Conservation (phyloP, 257 asterid species). For the Knoxia roxburghii region DNA sequence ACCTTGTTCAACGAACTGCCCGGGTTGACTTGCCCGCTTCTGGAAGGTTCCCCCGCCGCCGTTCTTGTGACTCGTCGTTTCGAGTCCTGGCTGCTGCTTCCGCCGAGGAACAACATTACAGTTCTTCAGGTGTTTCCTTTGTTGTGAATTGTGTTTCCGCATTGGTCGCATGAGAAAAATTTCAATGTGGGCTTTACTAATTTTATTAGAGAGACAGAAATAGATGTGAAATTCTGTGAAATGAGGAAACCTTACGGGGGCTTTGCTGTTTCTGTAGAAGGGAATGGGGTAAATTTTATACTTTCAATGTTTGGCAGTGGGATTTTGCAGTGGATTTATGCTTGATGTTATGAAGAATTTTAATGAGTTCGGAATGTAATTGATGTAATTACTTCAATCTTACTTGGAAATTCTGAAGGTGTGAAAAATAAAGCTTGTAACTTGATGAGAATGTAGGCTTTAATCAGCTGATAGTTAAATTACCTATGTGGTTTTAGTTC, state of each 20-base stretch:
- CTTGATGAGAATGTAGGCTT: neutral
- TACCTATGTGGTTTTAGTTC: neutral
- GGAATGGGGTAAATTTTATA: neutral
- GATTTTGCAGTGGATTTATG: neutral
- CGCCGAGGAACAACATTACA: constrained; percentile 16
- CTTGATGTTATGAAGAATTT: neutral
- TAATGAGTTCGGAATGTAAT: neutral
- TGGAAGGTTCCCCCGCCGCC: constrained; percentile 7
- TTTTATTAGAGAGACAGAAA: neutral
- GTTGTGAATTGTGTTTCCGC: neutral
- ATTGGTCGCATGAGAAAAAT: neutral
- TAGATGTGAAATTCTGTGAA: neutral
- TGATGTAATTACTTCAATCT: neutral
- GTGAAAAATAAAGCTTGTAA: neutral
- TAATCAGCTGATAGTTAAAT: neutral
- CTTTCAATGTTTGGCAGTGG: neutral
- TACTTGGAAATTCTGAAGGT: neutral
- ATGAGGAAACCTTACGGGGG: neutral
- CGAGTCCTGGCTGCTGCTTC: constrained; percentile 20
- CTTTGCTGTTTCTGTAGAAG: neutral
- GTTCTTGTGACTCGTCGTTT: constrained; percentile 12
- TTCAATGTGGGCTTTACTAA: neutral
- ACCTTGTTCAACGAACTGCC: constrained; percentile 3
- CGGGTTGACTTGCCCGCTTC: constrained; percentile 16
- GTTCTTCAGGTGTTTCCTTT: constrained; percentile 29